Conservation (phyloP, 2,329 filamentous ascomycete genomes). For the Paecilomyces formosus region DNA sequence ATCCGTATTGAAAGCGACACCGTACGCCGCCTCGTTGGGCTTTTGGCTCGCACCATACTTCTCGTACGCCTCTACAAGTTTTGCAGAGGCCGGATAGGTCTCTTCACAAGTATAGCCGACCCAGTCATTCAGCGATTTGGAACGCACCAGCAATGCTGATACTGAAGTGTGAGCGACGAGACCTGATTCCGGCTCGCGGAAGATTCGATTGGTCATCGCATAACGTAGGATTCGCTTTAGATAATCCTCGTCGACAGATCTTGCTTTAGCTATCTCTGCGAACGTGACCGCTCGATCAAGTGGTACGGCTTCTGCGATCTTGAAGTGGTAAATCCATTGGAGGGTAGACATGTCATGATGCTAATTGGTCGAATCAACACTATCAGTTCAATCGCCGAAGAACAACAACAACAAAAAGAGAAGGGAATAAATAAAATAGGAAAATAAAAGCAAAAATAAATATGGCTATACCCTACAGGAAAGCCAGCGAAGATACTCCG, state of each 20-base stretch:
- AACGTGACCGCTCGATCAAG: slow-evolving; percentile 11
- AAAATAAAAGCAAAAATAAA: not conserved
- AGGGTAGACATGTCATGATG: slow-evolving; percentile 10
- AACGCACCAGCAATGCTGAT: slow-evolving; percentile 5
- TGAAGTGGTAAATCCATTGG: slow-evolving; percentile 15
- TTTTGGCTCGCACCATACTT: slow-evolving; percentile 6
- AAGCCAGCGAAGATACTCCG: slow-evolving; percentile 2
- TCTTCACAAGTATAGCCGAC: slow-evolving; percentile 7
- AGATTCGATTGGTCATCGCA: slow-evolving; percentile 20
- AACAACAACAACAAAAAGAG: no score
- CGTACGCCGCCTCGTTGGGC: slow-evolving; percentile 3
- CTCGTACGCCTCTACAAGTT: slow-evolving; percentile 9
- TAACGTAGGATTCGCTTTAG: slow-evolving; percentile 17
- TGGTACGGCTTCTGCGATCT: slow-evolving; percentile 17
- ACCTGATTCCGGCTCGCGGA: slow-evolving; percentile 18
- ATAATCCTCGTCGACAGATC: slow-evolving; percentile 12
- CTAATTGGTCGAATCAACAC: not conserved
- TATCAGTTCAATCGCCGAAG: not conserved
- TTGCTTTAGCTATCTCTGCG: slow-evolving; percentile 10
- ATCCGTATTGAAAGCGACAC: slow-evolving; percentile 6
- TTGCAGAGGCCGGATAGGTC: slow-evolving; percentile 7
- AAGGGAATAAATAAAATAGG: not conserved
- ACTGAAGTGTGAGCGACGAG: slow-evolving; percentile 18
- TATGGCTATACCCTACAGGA: slow-evolving; percentile 1
- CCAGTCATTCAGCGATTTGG: slow-evolving; percentile 5